These are phyloP conservation scores for Trichoderma breve DNA, from an alignment of 2,329 filamentous ascomycete species.

Conservation along the genomic window DNA sequence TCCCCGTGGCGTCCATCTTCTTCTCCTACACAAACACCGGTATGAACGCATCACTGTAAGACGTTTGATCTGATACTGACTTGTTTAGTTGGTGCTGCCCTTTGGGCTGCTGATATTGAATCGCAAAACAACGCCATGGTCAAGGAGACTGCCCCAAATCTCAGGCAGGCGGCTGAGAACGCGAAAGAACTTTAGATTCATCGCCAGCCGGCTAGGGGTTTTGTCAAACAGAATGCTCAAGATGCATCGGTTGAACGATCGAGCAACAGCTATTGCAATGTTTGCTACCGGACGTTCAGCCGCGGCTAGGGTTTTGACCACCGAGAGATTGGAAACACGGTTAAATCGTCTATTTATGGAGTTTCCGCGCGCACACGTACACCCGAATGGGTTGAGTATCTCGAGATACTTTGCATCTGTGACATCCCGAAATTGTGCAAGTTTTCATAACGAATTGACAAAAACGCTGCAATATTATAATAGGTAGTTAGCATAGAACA, in stretches of 20 bases:
- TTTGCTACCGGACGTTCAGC: neutral
- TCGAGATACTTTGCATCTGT: neutral
- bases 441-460: neutral
- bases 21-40: constrained; percentile 87
- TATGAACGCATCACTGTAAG: constrained; percentile 27
- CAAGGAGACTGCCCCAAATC: constrained; percentile 48
- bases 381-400: neutral
- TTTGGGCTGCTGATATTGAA: constrained; percentile 93
- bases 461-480: neutral
- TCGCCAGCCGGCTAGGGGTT: neutral
- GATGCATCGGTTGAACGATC: neutral
- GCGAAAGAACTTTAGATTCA: constrained; percentile 31
- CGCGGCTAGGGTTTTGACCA: too few species aligned
- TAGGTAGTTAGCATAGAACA: neutral
- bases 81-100: constrained; percentile 71
- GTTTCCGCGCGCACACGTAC: neutral
- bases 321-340: neutral
- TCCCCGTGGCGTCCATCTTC: constrained; percentile 77
- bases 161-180: constrained; percentile 50
- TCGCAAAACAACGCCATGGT: constrained; percentile 49
- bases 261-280: neutral
- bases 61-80: constrained; percentile 11
- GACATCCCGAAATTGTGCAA: neutral
- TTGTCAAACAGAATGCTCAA: neutral
- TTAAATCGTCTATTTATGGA: constrained; percentile 5